Base-by-base conservation (phyloP, 352 stramenopile species). In the Phytophthora sp. region DNA sequence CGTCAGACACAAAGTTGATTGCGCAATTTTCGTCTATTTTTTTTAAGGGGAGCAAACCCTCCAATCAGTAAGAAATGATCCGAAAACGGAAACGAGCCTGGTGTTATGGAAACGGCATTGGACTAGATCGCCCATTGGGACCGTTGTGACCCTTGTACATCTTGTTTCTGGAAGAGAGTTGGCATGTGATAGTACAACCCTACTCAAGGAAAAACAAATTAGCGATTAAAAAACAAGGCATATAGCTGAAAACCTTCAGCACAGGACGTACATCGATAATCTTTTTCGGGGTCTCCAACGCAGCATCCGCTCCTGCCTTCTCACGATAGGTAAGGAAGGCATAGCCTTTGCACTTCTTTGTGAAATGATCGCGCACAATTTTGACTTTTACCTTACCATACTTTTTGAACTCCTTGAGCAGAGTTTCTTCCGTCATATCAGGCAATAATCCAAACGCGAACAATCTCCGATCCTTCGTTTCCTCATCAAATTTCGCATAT, bases 261-360 rank as follows among this genome's bases (percentile, higher is more conserved):
- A 29, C n/a, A 45, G 0, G 12, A 81, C 77, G 36, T 76, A 93
- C 85, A 57, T 91, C 77, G 36, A 93, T 90, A 36, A 74, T 57
- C 52, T 90, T 91, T 44, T 79, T 69, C 4, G 81, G 80, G n/a
- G 85, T 72, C 46, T 82, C 69, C n/a, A 93, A 68, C 27, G 85
- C 81, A 24, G 50, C 61, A 16, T 80, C 63, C 0, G 79, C 83
- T 2, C 60, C 63, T n/a, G 57, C 45, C 38, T 81, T 77, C n/a
- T 89, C 63, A 27, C 69, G 69, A 59, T 74, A 93, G 27, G 71
- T 88, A 49, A 91, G 75, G 36, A 91, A 92, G 24, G 76, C 85
- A 55, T 80, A 93, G n/a, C 83, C 77, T 57, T 88, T 91, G 65
- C 68, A 86, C 60, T 83, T 86, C 27, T 79, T 81, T 0, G 83